Evolutionary conservation across 345 rosid genomes (phyloP), one percentile per base, ranked within the genome.

Genomic region (Aegle marmelos): DNA sequence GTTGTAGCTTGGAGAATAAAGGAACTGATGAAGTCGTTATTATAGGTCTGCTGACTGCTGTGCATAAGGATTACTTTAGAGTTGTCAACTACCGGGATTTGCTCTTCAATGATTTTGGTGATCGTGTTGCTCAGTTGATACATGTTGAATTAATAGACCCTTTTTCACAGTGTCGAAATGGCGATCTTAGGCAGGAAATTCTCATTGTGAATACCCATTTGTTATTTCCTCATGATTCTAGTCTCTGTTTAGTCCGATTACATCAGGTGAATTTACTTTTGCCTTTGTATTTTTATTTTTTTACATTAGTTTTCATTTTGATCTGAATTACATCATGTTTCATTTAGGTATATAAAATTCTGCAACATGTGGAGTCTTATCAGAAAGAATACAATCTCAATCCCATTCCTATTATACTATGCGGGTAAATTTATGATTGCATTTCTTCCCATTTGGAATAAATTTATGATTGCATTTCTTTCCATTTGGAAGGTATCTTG

Each of bases 171-270:
- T 71, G 74, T 37, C 76, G 37, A 45, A 83, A 73, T 60, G 63
- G 68, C 9, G 88, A 87, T 76, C 75, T 86, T 62, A 79, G 76
- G 60, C 91, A 88, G 80, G 80, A 90, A 79, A 83, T 89, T 75
- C 91, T 96, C 78, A 90, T 96, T 56, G 98, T 96, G 17, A 96
- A 96, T 75, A 94, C 99, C 67, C 99, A 96, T 82, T 87, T 96
- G 86, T 75, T 96, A 56, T 96, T 96, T 81, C 99, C 99, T 80
- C 99, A 94, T 65, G 86, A 96, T 80, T 88, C 98, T 10, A 90
- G 89, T 79, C 79, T 92, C 9, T 94, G 91, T 48, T 76, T 96
- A 66, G 97, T 87, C 48, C 84, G 99, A 63, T 77, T 94, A 82
- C 87, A 89, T 72, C 98, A 94, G 91, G 98, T 91, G 76, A 0